Base-by-base conservation (phyloP, 345 rosid genomes). In the Citrus hindsii region DNA sequence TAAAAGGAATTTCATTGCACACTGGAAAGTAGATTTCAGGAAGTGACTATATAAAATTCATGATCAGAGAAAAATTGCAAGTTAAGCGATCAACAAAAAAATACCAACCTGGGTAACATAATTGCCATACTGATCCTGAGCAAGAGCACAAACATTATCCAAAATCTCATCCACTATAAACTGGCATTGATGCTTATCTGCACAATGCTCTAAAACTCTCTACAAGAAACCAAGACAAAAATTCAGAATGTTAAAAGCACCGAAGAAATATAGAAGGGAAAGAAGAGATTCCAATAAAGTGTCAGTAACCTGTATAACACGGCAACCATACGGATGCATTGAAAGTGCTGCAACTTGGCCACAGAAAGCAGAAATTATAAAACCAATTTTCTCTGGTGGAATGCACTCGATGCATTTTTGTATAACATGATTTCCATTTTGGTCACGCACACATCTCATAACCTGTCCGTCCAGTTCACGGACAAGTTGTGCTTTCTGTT, bases 381-480 rank as follows among this genome's bases (percentile, higher is more conserved):
- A 91, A 25, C 79, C 86, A 79, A 91, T 88, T 79, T 84, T 88
- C 68, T 89, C 91, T 69, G 87, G 75, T 0, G 91, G 89, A 75
- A 93, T 67, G 56, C 86, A 71, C 84, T 91, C 97, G 9, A 93
- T 89, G 85, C 95, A 93, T 85, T 93, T 93, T 77, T 93, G 97
- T 67, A 93, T 89, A 65, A 93, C 97, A 77, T 93, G 95, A 84
- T 93, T 93, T 38, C 97, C 97, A 75, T 93, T 93, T 83, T 93
- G 97, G 82, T 93, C 95, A 42, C 89, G 90, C 37, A 93, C 97
- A 77, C 95, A 93, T 79, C 90, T 88, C 90, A 93, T 84, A 72
- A 93, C 89, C 63, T 91, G 92, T 53, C 95, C 97, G 61, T 93
- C 97, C 73, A 93, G 89, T 81, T 90, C 95, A 37, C 69, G 86